Evolutionary conservation across 2,329 filamentous ascomycete genomes (phyloP).

Genomic region (Hypoxylon sp.): DNA sequence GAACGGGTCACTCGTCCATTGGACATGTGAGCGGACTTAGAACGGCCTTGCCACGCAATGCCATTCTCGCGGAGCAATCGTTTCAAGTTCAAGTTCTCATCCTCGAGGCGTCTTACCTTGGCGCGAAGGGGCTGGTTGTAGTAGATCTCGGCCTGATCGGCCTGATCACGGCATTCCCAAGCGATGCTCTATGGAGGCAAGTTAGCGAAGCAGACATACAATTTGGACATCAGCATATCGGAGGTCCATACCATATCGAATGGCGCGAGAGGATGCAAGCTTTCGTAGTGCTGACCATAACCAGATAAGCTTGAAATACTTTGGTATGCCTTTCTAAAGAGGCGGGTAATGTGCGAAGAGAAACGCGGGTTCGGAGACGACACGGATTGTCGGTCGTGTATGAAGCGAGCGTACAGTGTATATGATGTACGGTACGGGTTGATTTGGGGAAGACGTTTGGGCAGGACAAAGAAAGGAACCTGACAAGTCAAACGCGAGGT

Average conservation of each 20-base stretch:
- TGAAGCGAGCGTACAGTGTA: not conserved
- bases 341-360: not conserved
- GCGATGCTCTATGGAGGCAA: conserved; percentile 48
- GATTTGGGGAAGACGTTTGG: not conserved
- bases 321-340: not conserved
- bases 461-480: conserved; percentile 22
- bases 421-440: conserved; percentile 2
- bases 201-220: conserved; percentile 15
- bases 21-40: conserved; percentile 54
- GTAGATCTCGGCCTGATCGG: conserved; percentile 64
- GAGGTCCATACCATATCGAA: conserved; percentile 38
- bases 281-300: conserved; percentile 25
- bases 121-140: conserved; percentile 66
- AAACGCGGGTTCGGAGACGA: not conserved
- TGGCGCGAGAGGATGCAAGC: conserved; percentile 16
- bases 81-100: conserved; percentile 67
- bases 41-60: conserved; percentile 64
- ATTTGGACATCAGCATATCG: not conserved
- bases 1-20: conserved; percentile 52
- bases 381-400: not conserved
- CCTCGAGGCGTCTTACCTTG: conserved; percentile 62
- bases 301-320: conserved; percentile 5
- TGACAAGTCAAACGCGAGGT: conserved; percentile 4
- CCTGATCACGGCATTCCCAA: conserved; percentile 68
- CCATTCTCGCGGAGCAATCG: conserved; percentile 66